These are phyloP conservation scores for Kluyveromyces sp. DNA, from an alignment of 1,139 yeast species.

Conservation along the genomic window DNA sequence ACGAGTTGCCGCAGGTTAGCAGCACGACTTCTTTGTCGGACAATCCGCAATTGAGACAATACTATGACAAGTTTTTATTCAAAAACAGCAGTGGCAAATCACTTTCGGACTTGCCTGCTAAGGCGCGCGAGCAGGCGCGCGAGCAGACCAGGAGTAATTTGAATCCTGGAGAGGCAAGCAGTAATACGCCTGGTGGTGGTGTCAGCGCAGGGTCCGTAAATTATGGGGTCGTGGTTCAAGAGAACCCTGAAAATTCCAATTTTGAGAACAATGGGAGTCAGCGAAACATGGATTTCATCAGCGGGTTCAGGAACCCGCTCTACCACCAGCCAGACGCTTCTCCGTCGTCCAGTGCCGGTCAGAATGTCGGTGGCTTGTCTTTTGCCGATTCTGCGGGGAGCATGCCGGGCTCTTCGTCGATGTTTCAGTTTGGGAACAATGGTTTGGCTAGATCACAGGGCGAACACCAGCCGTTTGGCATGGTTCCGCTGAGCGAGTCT, in stretches of 20 bases:
- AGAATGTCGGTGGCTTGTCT: background rate
- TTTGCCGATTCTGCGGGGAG: constrained; percentile 1
- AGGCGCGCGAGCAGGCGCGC: constrained; percentile 10
- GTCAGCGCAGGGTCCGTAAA: background rate
- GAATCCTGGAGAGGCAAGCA: background rate
- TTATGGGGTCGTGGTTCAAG: background rate
- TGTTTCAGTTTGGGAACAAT: constrained; percentile 12
- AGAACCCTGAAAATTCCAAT: background rate
- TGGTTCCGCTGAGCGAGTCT: constrained; percentile 3
- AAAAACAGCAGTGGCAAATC: constrained; percentile 30
- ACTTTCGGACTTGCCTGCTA: constrained; percentile 28
- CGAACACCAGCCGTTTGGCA: background rate
- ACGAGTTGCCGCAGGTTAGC: constrained; percentile 26
- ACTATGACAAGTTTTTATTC: constrained; percentile 30
- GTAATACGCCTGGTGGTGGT: background rate
- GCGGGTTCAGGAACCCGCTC: constrained; percentile 19
- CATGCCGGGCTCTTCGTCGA: constrained; percentile 1
- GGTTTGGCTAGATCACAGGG: background rate
- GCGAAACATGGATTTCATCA: constrained; percentile 22
- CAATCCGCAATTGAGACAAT: constrained; percentile 28
- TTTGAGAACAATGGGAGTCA: background rate
- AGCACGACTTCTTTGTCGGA: constrained; percentile 32
- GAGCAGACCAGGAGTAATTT: constrained; percentile 5
- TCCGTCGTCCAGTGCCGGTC: constrained; percentile 4
- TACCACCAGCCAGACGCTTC: constrained; percentile 6